A percentile compares a stretch with the other conserved stretches of the same genome.
Conservation (phyloP, 2,329 filamentous ascomycete species). For the Sarocladiaceae sp. region DNA sequence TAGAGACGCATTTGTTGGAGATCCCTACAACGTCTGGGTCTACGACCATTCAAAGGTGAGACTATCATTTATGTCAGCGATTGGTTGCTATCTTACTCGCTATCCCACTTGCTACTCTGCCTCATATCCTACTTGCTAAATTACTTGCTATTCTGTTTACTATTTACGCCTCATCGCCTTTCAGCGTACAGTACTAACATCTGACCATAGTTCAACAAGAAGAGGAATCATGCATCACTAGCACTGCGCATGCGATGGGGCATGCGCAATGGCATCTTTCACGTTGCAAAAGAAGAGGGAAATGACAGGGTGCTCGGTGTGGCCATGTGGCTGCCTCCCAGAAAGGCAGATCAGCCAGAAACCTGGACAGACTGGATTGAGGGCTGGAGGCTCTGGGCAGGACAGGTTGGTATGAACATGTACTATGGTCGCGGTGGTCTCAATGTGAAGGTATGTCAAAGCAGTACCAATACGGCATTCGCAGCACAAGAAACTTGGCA, state of each 20-base stretch:
- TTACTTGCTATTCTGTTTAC: background rate
- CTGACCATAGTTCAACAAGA: conserved; percentile 47
- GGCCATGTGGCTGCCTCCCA: conserved; percentile 67
- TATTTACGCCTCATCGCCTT: no score
- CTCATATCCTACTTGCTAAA: conserved; percentile 3
- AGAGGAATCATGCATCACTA: conserved; percentile 59
- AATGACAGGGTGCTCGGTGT: conserved; percentile 59
- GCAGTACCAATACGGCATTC: no score
- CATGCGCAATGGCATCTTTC: conserved; percentile 64
- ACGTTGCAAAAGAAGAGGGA: conserved; percentile 60
- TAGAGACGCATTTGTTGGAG: conserved; percentile 56
- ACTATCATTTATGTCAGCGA: no score
- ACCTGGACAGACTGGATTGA: conserved; percentile 61
- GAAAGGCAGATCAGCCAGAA: conserved; percentile 37
- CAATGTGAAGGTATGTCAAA: conserved; percentile 45
- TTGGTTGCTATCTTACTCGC: conserved; percentile 8
- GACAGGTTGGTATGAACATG: conserved; percentile 64
- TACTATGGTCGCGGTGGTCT: conserved; percentile 66
- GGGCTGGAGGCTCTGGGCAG: conserved; percentile 61
- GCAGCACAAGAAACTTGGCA: background rate
- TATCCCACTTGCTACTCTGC: background rate
- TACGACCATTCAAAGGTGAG: conserved; percentile 52
- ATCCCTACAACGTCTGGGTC: conserved; percentile 65
- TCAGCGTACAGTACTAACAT: no score
- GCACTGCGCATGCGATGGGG: conserved; percentile 66